Conservation (phyloP, 495 filamentous ascomycete species). For the Annulohypoxylon stygium region DNA sequence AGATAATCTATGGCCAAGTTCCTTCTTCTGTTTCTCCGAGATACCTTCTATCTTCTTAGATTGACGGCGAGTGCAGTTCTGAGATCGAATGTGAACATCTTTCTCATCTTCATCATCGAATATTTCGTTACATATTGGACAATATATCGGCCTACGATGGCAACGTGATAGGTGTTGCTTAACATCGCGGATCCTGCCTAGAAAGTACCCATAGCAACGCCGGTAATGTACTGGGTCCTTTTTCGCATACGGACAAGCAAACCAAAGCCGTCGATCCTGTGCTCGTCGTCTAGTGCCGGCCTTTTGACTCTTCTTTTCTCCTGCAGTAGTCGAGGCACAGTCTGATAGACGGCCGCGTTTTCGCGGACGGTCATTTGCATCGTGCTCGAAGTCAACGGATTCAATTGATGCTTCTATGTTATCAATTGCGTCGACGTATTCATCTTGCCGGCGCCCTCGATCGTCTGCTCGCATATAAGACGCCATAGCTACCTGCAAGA, state of each 20-base stretch:
- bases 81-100: conserved; percentile 39
- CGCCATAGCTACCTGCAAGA: conserved; percentile 42
- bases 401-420: conserved; percentile 21
- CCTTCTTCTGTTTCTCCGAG: conserved; percentile 48
- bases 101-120: conserved; percentile 46
- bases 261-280: conserved; percentile 41
- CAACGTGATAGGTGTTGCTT: conserved; percentile 54
- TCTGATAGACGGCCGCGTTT: conserved; percentile 37
- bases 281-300: conserved; percentile 30
- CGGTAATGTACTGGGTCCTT: conserved; percentile 49
- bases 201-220: conserved; percentile 48
- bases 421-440: conserved; percentile 19
- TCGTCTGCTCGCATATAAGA: conserved; percentile 23
- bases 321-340: conserved; percentile 7
- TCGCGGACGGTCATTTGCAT: conserved; percentile 21
- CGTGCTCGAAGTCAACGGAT: conserved; percentile 16
- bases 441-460: conserved; percentile 27
- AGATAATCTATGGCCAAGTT: conserved; percentile 42
- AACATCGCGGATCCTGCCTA: conserved; percentile 53
- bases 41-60: conserved; percentile 49
- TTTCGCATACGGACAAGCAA: conserved; percentile 55
- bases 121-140: conserved; percentile 47
- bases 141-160: conserved; percentile 52
- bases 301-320: conserved; percentile 33
- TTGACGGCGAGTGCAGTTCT: conserved; percentile 33